These are phyloP conservation scores for Oryza officinalis DNA, from an alignment of 176 grass and related monocot species.

Conservation along the genomic window DNA sequence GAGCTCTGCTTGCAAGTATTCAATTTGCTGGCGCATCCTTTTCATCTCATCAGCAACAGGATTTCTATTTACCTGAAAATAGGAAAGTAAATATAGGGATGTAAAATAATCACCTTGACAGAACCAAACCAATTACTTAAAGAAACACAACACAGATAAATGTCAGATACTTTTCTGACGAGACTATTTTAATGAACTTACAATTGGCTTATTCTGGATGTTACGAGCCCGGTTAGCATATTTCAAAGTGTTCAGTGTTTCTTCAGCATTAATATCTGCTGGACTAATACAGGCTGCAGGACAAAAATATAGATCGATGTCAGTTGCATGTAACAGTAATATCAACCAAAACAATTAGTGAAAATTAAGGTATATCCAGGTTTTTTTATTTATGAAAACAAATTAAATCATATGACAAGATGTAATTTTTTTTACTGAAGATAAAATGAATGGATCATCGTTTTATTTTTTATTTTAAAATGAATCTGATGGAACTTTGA, in stretches of 20 bases:
- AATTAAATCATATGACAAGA: not conserved
- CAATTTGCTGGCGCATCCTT: conserved; percentile 95
- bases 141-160: not conserved
- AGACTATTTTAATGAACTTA: conserved; percentile 45
- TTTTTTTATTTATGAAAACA: not conserved
- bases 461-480: conserved; percentile 1
- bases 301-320: conserved; percentile 39
- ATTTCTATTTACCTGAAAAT: conserved; percentile 96
- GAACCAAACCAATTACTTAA: conserved; percentile 18
- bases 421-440: not conserved
- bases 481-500: not conserved
- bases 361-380: not conserved
- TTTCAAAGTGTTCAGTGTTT: conserved; percentile 98
- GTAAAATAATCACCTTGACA: not conserved
- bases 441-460: not conserved
- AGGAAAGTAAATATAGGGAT: not conserved
- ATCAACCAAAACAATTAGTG: not conserved
- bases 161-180: not conserved
- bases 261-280: conserved; percentile 98
- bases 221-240: conserved; percentile 99
- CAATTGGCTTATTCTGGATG: conserved; percentile 96
- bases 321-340: conserved; percentile 13
- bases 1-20: conserved; percentile 87
- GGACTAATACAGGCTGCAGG: conserved; percentile 95
- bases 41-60: conserved; percentile 97